Conservation (phyloP, 2,329 filamentous ascomycete species). For the Calonectria pseudoturangicola region DNA sequence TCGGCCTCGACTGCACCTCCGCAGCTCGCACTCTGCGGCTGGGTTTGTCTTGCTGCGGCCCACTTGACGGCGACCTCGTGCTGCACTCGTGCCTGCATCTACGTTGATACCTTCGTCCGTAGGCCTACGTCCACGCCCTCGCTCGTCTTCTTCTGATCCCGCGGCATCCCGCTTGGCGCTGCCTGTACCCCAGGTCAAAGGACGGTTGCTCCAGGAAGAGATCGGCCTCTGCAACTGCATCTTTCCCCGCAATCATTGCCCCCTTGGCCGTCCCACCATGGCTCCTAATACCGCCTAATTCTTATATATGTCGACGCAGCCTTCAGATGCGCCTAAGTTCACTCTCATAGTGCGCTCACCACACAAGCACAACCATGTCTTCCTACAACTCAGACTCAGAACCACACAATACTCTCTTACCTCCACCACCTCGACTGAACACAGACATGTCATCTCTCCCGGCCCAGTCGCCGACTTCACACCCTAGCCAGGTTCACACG, state of each 20-base stretch:
- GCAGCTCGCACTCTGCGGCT: constrained; percentile 46
- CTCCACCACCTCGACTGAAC: constrained; percentile 50
- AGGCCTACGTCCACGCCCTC: constrained; percentile 43
- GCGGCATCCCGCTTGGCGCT: constrained; percentile 44
- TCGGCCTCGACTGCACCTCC: constrained; percentile 52
- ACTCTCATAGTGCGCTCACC: constrained; percentile 51
- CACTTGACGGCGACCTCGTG: constrained; percentile 49
- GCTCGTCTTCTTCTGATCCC: constrained; percentile 32
- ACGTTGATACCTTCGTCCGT: constrained; percentile 49
- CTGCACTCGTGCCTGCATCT: constrained; percentile 53
- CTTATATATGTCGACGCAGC: constrained; percentile 63
- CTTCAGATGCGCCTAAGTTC: constrained; percentile 54
- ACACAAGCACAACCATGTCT: constrained; percentile 51
- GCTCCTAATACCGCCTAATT: constrained; percentile 57
- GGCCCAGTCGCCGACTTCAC: constrained; percentile 63
- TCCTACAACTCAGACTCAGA: constrained; percentile 52
- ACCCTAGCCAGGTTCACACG: constrained; percentile 70
- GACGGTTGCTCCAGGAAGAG: constrained; percentile 50
- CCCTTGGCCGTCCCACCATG: constrained; percentile 59
- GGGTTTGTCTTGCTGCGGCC: constrained; percentile 45
- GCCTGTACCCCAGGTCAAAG: constrained; percentile 53
- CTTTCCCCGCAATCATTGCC: constrained; percentile 54
- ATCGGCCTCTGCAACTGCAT: constrained; percentile 51
- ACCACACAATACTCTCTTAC: constrained; percentile 49
- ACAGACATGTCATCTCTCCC: constrained; percentile 66